Conservation (phyloP, 495 filamentous ascomycete genomes). For the Usnea hakonensis region DNA sequence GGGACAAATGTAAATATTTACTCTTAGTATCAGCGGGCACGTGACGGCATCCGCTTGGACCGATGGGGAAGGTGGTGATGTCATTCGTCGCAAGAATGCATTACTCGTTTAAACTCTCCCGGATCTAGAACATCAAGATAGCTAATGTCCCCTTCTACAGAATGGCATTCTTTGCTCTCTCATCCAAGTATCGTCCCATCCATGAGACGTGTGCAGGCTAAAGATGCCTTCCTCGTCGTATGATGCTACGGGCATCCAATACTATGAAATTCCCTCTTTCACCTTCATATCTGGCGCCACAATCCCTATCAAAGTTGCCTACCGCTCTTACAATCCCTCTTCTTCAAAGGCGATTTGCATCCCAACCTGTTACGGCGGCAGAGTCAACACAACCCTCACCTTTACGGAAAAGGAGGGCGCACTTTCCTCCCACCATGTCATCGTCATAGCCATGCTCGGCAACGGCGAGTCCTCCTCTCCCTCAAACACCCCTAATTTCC, state of each 20-base stretch:
- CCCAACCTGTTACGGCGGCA: constrained; percentile 44
- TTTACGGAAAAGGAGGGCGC: constrained; percentile 26
- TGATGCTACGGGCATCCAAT: constrained; percentile 26
- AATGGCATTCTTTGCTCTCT: background rate
- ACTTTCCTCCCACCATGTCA: constrained; percentile 30
- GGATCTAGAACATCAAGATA: no score
- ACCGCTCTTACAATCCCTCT: constrained; percentile 35
- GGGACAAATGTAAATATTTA: no score
- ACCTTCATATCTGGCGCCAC: constrained; percentile 31
- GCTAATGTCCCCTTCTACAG: no score
- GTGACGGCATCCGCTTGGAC: background rate
- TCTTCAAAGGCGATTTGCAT: constrained; percentile 34
- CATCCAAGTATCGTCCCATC: no score
- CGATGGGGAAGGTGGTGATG: constrained; percentile 9
- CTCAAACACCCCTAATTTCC: constrained; percentile 28
- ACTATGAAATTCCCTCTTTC: constrained; percentile 33
- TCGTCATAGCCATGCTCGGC: constrained; percentile 34
- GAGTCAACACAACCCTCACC: constrained; percentile 35
- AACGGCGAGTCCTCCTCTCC: constrained; percentile 34
- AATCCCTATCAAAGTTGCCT: constrained; percentile 36
- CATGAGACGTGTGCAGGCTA: background rate
- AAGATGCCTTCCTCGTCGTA: constrained; percentile 3
- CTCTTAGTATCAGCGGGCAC: background rate
- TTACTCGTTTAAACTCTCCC: no score
- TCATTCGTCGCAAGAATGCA: background rate